Percentiles rank a stretch among this genome's conserved stretches.
These are phyloP conservation scores for Mucor circinelloides DNA, from an alignment of 371 early-diverging fungal genomes.

Conservation along the genomic window DNA sequence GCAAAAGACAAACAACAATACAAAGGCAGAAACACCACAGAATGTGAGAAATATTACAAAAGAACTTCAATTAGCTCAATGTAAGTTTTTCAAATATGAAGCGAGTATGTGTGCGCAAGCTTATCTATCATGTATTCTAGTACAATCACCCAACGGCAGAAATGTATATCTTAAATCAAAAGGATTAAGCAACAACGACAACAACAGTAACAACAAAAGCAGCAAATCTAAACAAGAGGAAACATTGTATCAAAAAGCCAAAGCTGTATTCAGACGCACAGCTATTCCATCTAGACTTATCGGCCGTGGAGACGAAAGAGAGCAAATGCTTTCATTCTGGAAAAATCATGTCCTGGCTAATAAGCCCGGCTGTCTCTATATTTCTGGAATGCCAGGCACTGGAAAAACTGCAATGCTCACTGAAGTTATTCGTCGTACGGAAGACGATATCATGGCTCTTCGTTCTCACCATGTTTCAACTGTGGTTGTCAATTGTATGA, in stretches of 20 bases:
- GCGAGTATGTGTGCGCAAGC: background rate
- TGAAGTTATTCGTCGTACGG: slow-evolving; percentile 56
- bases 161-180: background rate
- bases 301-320: slow-evolving; percentile 75
- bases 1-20: slow-evolving; percentile 7
- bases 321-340: slow-evolving; percentile 60
- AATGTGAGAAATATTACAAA: slow-evolving; percentile 22
- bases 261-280: slow-evolving; percentile 64
- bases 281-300: slow-evolving; percentile 69
- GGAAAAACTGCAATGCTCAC: slow-evolving; percentile 91
- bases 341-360: slow-evolving; percentile 39
- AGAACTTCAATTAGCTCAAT: slow-evolving; percentile 16
- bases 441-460: slow-evolving; percentile 22
- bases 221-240: background rate
- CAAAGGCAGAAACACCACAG: slow-evolving; percentile 9
- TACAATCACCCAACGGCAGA: slow-evolving; percentile 8
- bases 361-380: slow-evolving; percentile 74
- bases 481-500: slow-evolving; percentile 87
- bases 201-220: background rate
- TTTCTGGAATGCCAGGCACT: slow-evolving; percentile 93
- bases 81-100: background rate
- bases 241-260: slow-evolving; percentile 35
- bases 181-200: background rate
- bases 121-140: background rate
- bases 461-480: slow-evolving; percentile 47